These are phyloP conservation scores for Lentinula detonsa DNA, from an alignment of 768 basidiomycete genomes.

Conservation along the genomic window DNA sequence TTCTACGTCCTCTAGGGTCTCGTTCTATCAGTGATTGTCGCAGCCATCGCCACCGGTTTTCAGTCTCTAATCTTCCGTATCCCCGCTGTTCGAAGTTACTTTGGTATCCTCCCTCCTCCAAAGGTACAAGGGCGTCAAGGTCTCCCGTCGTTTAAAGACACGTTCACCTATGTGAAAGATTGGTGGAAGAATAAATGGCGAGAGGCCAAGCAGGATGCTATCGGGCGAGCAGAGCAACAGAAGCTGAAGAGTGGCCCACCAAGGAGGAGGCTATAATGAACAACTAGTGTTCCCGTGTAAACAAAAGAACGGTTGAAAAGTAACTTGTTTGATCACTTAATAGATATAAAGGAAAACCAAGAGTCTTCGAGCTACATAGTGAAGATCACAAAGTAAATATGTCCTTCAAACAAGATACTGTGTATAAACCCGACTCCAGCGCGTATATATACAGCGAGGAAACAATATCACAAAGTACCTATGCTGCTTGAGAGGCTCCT, in stretches of 20 bases:
- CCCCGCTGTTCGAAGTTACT: conserved; percentile 17
- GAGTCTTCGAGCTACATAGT: no score
- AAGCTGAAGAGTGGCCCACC: background rate
- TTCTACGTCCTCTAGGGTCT: conserved; percentile 1
- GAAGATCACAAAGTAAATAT: no score
- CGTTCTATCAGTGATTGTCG: conserved; percentile 4
- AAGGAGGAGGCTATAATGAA: background rate
- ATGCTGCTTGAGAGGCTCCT: background rate
- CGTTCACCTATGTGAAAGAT: background rate
- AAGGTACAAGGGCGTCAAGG: conserved; percentile 1
- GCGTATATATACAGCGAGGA: background rate
- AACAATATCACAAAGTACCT: background rate
- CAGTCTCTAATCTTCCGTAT: conserved; percentile 30
- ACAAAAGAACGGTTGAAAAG: background rate
- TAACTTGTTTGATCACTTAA: background rate
- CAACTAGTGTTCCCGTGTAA: background rate
- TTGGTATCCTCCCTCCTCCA: conserved; percentile 7
- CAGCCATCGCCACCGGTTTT: conserved; percentile 22
- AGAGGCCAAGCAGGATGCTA: background rate
- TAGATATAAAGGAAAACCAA: no score
- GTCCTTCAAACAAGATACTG: background rate
- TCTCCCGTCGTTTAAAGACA: conserved; percentile 1
- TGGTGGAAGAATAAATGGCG: background rate
- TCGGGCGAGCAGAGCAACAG: background rate
- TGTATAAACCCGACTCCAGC: background rate